A percentile compares a stretch with the other conserved stretches of the same genome.
These are phyloP conservation scores for Candida sanyaensis DNA, from an alignment of 1,139 yeast species.

Conservation along the genomic window DNA sequence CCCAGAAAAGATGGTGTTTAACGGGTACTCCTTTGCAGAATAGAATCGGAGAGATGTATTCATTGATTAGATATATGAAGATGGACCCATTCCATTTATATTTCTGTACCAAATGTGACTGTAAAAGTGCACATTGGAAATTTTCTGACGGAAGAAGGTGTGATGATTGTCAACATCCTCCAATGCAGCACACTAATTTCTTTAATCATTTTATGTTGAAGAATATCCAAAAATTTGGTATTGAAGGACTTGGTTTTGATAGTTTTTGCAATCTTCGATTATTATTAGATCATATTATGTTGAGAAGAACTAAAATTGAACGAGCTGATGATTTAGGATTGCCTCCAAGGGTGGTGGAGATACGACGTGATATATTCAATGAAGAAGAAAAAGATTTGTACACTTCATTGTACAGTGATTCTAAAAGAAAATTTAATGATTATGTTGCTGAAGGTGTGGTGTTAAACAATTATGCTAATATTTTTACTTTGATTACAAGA, in stretches of 20 bases:
- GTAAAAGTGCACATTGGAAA: conserved; percentile 78
- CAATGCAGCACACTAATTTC: conserved; percentile 92
- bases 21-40: conserved; percentile 97
- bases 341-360: conserved; percentile 92
- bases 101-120: conserved; percentile 89
- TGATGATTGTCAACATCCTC: conserved; percentile 83
- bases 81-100: conserved; percentile 86
- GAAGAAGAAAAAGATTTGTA: conserved; percentile 94
- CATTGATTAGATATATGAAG: conserved; percentile 79
- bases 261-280: conserved; percentile 78
- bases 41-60: conserved; percentile 93
- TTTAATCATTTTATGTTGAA: conserved; percentile 94
- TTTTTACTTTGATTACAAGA: conserved; percentile 90
- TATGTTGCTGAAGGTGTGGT: conserved; percentile 96
- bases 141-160: conserved; percentile 83
- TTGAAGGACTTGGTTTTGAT: conserved; percentile 74
- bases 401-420: conserved; percentile 82
- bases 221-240: conserved; percentile 83
- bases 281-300: conserved; percentile 76
- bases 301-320: conserved; percentile 91
- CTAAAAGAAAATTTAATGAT: conserved; percentile 79
- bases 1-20: conserved; percentile 83
- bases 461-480: conserved; percentile 91
- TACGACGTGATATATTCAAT: conserved; percentile 82
- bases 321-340: conserved; percentile 96